Evolutionary conservation across 345 rosid species (phyloP).

Genomic region (Hibiscus mutabilis): DNA sequence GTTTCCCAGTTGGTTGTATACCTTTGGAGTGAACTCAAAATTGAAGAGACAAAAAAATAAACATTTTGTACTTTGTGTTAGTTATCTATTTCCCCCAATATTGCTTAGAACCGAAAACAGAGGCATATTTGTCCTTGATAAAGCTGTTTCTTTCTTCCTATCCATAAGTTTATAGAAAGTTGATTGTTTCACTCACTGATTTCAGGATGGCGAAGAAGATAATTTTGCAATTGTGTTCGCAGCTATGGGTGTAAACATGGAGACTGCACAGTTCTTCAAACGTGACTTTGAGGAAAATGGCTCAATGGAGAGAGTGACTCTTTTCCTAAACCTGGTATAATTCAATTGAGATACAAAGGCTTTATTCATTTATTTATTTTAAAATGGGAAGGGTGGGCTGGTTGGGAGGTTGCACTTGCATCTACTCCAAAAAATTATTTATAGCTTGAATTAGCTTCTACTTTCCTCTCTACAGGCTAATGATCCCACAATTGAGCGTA

Average conservation of each 20-base stretch:
- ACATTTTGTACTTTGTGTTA: neutral
- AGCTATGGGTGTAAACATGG: slow-evolving; percentile 99
- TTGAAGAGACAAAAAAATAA: neutral
- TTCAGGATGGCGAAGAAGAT: slow-evolving; percentile 79
- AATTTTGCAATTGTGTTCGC: slow-evolving; percentile 98
- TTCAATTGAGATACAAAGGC: slow-evolving; percentile 6
- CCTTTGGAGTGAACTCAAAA: neutral
- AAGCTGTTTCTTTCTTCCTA: neutral
- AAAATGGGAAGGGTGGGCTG: neutral
- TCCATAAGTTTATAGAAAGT: neutral
- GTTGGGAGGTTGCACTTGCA: neutral
- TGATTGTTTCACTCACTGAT: slow-evolving; percentile 1
- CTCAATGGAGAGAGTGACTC: slow-evolving; percentile 96
- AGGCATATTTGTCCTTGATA: neutral
- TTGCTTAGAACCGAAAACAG: neutral
- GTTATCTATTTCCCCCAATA: neutral
- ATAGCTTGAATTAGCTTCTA: neutral
- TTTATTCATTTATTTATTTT: neutral
- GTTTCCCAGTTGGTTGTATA: neutral
- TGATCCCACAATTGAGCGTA: slow-evolving; percentile 96
- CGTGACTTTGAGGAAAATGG: slow-evolving; percentile 99
- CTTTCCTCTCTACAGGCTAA: slow-evolving; percentile 54
- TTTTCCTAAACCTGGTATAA: slow-evolving; percentile 78
- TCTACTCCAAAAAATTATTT: neutral
- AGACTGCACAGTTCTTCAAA: slow-evolving; percentile 96